Conservation (phyloP, 768 basidiomycete species). For the Tephrocybe sp. region DNA sequence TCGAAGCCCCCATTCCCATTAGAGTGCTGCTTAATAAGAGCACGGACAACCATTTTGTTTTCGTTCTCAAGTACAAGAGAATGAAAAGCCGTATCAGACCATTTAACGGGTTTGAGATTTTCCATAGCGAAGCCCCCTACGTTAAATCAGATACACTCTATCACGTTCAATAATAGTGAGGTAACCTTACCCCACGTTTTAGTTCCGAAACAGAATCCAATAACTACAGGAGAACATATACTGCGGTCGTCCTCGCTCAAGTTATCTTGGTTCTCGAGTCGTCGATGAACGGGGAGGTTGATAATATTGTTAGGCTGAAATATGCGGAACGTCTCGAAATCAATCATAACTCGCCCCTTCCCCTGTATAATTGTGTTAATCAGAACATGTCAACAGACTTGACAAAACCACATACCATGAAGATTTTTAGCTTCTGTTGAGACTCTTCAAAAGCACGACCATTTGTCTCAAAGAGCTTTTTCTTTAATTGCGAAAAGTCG, state of each 20-base stretch:
- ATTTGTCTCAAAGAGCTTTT: slow-evolving; percentile 7
- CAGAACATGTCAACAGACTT: neutral
- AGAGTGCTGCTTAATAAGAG: slow-evolving; percentile 25
- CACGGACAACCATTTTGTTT: slow-evolving; percentile 28
- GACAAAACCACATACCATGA: neutral
- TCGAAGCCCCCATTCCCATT: slow-evolving; percentile 19
- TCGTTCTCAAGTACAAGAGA: slow-evolving; percentile 28
- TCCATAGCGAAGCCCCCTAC: neutral
- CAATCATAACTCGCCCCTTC: slow-evolving; percentile 25
- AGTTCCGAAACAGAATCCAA: slow-evolving; percentile 23
- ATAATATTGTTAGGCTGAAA: slow-evolving; percentile 18
- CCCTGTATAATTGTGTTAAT: slow-evolving; percentile 9
- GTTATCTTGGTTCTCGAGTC: slow-evolving; percentile 7
- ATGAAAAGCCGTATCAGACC: slow-evolving; percentile 32
- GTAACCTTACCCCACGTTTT: slow-evolving; percentile 25
- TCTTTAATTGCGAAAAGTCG: neutral
- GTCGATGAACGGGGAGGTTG: slow-evolving; percentile 9
- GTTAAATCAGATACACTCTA: neutral
- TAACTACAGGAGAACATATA: slow-evolving; percentile 22
- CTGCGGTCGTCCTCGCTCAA: slow-evolving; percentile 23
- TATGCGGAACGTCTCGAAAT: slow-evolving; percentile 19
- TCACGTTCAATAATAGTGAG: neutral
- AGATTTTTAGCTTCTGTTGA: neutral
- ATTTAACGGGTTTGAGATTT: slow-evolving; percentile 16
- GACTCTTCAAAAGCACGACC: slow-evolving; percentile 10